These are phyloP conservation scores for Pachyrhizus erosus DNA, from an alignment of 306 rosid species.

Conservation along the genomic window DNA sequence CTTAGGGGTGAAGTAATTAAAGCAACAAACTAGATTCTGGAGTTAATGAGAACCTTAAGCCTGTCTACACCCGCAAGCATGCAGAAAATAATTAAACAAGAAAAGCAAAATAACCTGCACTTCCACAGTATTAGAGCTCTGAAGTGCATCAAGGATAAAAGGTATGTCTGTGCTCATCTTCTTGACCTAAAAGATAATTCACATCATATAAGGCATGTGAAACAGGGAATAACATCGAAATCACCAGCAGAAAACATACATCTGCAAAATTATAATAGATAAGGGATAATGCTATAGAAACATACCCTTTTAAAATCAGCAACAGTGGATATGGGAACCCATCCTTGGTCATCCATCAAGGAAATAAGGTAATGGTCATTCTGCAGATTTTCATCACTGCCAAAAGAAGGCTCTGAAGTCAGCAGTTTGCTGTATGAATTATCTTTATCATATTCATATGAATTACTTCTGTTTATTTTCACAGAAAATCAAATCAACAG, in stretches of 20 bases:
- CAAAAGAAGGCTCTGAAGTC: constrained; percentile 57
- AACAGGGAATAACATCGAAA: constrained; percentile 29
- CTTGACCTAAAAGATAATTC: constrained; percentile 57
- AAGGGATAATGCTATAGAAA: constrained; percentile 26
- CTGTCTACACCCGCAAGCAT: background rate
- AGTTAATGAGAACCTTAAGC: constrained; percentile 5
- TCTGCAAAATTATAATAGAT: constrained; percentile 10
- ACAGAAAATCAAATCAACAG: background rate
- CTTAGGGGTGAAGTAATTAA: background rate
- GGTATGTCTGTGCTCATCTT: constrained; percentile 77
- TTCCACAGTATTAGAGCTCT: constrained; percentile 72
- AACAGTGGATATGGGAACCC: constrained; percentile 76
- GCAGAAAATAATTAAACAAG: constrained; percentile 16
- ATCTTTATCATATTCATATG: background rate
- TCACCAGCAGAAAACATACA: constrained; percentile 20
- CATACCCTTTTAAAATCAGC: constrained; percentile 94
- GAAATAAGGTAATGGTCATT: constrained; percentile 72
- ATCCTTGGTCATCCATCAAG: constrained; percentile 95
- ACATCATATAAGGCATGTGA: background rate
- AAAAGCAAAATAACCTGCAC: constrained; percentile 70
- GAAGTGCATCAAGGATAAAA: constrained; percentile 85
- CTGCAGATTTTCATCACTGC: constrained; percentile 96
- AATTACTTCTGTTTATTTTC: constrained; percentile 21
- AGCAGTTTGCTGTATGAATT: constrained; percentile 43
- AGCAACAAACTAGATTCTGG: constrained; percentile 22